Evolutionary conservation across 805 yeast genomes (phyloP), one percentile per base, ranked within the genome.

Genomic region (Candida hungchunana): DNA sequence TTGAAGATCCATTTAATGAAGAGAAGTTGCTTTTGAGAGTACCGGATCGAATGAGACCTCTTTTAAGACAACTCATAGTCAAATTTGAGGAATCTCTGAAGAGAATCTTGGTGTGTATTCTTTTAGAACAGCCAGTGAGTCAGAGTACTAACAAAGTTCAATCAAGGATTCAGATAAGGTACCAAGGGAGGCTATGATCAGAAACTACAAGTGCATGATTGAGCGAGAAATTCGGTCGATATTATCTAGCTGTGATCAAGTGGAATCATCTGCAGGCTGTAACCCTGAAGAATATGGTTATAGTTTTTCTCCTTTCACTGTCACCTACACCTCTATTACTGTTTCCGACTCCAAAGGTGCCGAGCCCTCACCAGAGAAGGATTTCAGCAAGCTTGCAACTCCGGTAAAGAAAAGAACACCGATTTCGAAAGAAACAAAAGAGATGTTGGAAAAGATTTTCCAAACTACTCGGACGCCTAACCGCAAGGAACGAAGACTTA

Each of bases 401-500:
- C 26, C 27, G 8, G 15, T 16, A 6, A 35, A 35, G 18, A 35
- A 36, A 20, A 22, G 50, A 15, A 40, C 42, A 2, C 29, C 34
- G 5, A 37, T 47, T 1, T 30, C 53, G 4, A 38, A 23, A 15
- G 42, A 38, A 7, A 28, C 39, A 2, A 42, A 27, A 15, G 21
- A 12, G 2, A 33, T 56, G 8, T 32, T 56, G 13, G 57, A 56
- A 18, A 31, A 35, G n/a, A 46, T 45, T 4, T 56, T 53, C 33
- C 32, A 37, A 16, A 29, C 33, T 2, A 51, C 51, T 17, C 45
- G 54, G 7, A 36, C 50, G 10, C 64, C 64, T 0, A 58, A 54
- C 27, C 48, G 55, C 15, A 37, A 36, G 18, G 64, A 60, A 18
- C 42, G 63, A 17, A 46, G 48, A 17, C 22, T 50, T 5, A 52